These are phyloP conservation scores for Bruguiera hainesii DNA, from an alignment of 441 rosid species.

Conservation along the genomic window DNA sequence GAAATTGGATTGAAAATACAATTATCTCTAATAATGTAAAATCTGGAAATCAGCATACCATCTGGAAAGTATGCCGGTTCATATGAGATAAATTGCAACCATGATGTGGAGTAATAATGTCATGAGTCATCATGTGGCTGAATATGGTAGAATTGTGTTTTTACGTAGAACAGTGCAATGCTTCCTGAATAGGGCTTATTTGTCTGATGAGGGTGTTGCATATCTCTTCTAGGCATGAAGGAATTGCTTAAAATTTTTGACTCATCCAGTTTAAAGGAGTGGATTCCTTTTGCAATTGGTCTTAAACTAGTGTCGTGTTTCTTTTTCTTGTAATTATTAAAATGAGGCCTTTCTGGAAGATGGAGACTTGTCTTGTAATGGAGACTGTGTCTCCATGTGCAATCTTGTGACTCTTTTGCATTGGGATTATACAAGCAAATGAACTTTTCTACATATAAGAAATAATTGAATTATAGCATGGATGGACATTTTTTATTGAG, in stretches of 20 bases:
- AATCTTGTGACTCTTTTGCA: too few relatives aligned
- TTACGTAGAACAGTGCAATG: neutral
- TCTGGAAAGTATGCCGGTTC: neutral
- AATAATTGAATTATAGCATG: too few relatives aligned
- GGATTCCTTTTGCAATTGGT: neutral
- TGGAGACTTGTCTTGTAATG: too few relatives aligned
- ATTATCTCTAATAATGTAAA: neutral
- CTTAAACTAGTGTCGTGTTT: neutral
- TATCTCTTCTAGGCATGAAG: neutral
- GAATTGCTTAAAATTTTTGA: neutral
- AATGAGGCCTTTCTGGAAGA: too few relatives aligned
- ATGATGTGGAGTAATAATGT: neutral
- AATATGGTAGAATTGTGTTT: neutral
- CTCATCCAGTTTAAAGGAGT: neutral
- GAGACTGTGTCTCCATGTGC: too few relatives aligned
- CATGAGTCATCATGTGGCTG: neutral
- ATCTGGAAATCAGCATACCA: neutral
- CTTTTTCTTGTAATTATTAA: neutral
- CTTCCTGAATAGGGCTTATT: neutral
- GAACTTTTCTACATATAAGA: too few relatives aligned
- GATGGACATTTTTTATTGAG: too few relatives aligned
- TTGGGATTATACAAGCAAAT: too few relatives aligned
- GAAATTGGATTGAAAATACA: neutral
- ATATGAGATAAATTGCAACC: neutral
- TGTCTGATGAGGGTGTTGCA: neutral